phyloP scores from a whole-genome alignment of 2,329 filamentous ascomycete species.

The Pleurostoma richardsiae region DNA sequence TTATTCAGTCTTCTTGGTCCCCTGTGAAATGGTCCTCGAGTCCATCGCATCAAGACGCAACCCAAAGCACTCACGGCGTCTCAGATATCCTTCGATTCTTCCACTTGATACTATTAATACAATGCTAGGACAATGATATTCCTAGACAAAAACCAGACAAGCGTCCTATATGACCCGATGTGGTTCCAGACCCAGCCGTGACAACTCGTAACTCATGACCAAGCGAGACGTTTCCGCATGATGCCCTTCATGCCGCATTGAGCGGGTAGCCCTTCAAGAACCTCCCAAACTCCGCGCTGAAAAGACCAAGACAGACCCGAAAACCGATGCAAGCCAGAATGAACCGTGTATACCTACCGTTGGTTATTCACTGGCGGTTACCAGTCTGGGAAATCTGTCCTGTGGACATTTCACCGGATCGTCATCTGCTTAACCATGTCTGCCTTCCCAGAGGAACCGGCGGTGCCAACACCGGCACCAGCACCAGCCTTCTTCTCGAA shows the following conservation, averaged over 20 bases:
- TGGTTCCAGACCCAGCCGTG: not conserved
- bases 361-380: conserved; percentile 15
- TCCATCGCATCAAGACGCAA: too few species aligned
- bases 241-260: not conserved
- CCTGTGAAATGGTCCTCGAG: too few species aligned
- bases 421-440: conserved; percentile 94
- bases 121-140: too few species aligned
- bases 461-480: conserved; percentile 57
- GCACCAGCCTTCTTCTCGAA: conserved; percentile 96
- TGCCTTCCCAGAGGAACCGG: conserved; percentile 70
- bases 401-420: conserved; percentile 56
- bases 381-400: conserved; percentile 3
- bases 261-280: not conserved
- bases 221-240: conserved; percentile 23
- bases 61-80: too few species aligned
- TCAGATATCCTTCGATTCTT: too few species aligned
- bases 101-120: too few species aligned
- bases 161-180: too few species aligned
- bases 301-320: conserved; percentile 28
- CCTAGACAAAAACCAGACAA: not conserved
- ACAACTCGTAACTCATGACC: conserved; percentile 16
- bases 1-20: too few species aligned
- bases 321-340: conserved; percentile 34
- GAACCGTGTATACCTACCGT: conserved; percentile 41
- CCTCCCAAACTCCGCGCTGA: conserved; percentile 49